phyloP scores from a whole-genome alignment of 495 filamentous ascomycete species.

The Zalerion maritima region DNA sequence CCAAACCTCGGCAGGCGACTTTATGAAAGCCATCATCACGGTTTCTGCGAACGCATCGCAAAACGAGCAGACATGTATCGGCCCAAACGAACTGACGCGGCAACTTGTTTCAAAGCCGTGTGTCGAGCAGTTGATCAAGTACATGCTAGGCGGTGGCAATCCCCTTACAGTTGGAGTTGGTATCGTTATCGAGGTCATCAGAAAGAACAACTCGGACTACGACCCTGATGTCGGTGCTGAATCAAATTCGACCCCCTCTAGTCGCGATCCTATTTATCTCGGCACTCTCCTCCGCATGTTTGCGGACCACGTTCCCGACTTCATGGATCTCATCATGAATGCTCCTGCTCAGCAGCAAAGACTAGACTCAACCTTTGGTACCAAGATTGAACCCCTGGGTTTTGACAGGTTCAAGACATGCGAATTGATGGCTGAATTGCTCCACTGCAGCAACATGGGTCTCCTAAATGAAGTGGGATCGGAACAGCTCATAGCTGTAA shows the following conservation, averaged over 20 bases:
- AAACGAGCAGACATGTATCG: conserved; percentile 94
- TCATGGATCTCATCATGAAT: conserved; percentile 80
- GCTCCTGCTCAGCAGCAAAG: conserved; percentile 34
- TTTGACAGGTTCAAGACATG: conserved; percentile 99
- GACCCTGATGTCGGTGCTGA: conserved; percentile 76
- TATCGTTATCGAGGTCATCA: conserved; percentile 95
- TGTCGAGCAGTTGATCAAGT: conserved; percentile 62
- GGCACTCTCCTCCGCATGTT: conserved; percentile 85
- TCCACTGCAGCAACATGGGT: conserved; percentile 99
- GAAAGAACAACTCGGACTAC: conserved; percentile 99
- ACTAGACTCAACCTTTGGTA: conserved; percentile 59
- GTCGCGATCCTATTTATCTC: conserved; percentile 90
- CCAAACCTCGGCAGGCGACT: conserved; percentile 94
- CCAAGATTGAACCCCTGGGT: conserved; percentile 82
- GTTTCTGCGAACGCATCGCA: conserved; percentile 97
- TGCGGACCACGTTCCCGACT: conserved; percentile 81
- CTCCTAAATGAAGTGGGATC: conserved; percentile 86
- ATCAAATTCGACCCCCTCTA: conserved; percentile 61
- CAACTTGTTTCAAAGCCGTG: conserved; percentile 86
- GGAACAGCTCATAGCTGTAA: conserved; percentile 66
- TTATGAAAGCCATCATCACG: conserved; percentile 96
- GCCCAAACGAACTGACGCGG: conserved; percentile 88
- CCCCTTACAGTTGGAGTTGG: conserved; percentile 92
- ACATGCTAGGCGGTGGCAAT: conserved; percentile 92
- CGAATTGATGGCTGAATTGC: conserved; percentile 92